A percentile compares a stretch with the other conserved stretches of the same genome.
Evolutionary conservation across 805 yeast species (phyloP).

Genomic region (Saccharomycopsis oosterbeekiorum): DNA sequence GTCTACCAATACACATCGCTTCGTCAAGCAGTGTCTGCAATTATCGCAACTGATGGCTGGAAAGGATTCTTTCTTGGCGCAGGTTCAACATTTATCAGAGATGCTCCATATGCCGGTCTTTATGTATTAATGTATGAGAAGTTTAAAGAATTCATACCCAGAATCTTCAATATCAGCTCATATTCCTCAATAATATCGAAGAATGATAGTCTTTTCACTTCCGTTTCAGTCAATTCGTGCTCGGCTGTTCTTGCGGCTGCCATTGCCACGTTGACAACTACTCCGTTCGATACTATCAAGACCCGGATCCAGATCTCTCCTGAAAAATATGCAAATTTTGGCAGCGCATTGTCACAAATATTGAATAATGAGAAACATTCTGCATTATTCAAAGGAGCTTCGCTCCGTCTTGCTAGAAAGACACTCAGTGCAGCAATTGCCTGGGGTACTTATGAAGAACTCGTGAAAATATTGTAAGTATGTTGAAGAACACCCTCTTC

Average conservation of each 20-base stretch:
- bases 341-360: slow-evolving; percentile 30
- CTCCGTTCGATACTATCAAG: slow-evolving; percentile 91
- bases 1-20: slow-evolving; percentile 61
- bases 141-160: slow-evolving; percentile 49
- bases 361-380: slow-evolving; percentile 37
- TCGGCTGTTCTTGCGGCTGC: slow-evolving; percentile 78
- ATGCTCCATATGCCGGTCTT: slow-evolving; percentile 94
- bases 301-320: slow-evolving; percentile 81
- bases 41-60: slow-evolving; percentile 41
- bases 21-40: slow-evolving; percentile 46
- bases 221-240: slow-evolving; percentile 54
- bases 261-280: slow-evolving; percentile 75
- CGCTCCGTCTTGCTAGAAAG: slow-evolving; percentile 72
- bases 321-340: slow-evolving; percentile 31
- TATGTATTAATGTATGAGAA: slow-evolving; percentile 81
- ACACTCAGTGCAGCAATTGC: slow-evolving; percentile 90
- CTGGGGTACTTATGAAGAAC: slow-evolving; percentile 94
- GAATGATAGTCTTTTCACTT: slow-evolving; percentile 21
- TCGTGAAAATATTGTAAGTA: slow-evolving; percentile 34
- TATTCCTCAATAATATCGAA: not conserved
- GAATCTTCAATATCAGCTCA: slow-evolving; percentile 22
- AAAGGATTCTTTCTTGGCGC: slow-evolving; percentile 79
- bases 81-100: slow-evolving; percentile 78
- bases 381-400: slow-evolving; percentile 73
- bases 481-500: not conserved